phyloP scores from a whole-genome alignment of 768 basidiomycete genomes.

The Grammothele lineata region DNA sequence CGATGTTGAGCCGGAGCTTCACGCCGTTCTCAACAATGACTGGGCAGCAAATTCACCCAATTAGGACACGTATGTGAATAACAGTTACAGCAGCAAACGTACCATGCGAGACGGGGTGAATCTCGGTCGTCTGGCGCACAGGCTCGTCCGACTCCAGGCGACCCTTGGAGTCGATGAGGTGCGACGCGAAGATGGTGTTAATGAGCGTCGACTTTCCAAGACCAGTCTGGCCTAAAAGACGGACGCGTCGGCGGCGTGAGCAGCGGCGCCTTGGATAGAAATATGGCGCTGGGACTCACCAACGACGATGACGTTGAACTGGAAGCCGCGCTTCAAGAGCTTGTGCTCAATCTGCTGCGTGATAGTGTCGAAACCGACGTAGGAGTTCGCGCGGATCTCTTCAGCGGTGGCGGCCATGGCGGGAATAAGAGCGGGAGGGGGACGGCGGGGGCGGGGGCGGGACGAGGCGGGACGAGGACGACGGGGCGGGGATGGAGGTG shows the following conservation, averaged over 20 bases:
- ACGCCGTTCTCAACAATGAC: slow-evolving; percentile 97
- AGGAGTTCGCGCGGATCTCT: slow-evolving; percentile 88
- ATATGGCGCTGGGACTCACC: slow-evolving; percentile 47
- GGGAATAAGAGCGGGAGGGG: not conserved
- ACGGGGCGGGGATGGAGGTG: slow-evolving; percentile 9
- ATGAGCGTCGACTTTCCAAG: slow-evolving; percentile 98
- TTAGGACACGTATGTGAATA: not conserved
- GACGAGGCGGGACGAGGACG: slow-evolving; percentile 1
- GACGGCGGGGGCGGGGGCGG: not conserved
- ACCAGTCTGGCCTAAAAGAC: slow-evolving; percentile 91
- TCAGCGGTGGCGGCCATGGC: slow-evolving; percentile 40
- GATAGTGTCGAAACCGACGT: slow-evolving; percentile 98
- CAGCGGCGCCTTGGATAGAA: not conserved
- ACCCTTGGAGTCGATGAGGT: slow-evolving; percentile 97
- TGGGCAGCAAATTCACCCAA: slow-evolving; percentile 30
- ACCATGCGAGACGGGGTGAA: slow-evolving; percentile 94
- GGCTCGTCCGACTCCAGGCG: slow-evolving; percentile 84
- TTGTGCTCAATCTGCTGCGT: slow-evolving; percentile 98
- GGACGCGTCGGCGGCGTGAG: slow-evolving; percentile 3
- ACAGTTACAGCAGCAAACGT: slow-evolving; percentile 1
- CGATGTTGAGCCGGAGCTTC: slow-evolving; percentile 91
- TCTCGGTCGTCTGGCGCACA: slow-evolving; percentile 94
- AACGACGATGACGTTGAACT: slow-evolving; percentile 97
- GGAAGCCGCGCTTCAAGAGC: slow-evolving; percentile 97
- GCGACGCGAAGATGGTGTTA: slow-evolving; percentile 98